A percentile compares a stretch with the other conserved stretches of the same genome.
Conservation (phyloP, 1,284 basidiomycete species). For the Ceratobasidium sp. region DNA sequence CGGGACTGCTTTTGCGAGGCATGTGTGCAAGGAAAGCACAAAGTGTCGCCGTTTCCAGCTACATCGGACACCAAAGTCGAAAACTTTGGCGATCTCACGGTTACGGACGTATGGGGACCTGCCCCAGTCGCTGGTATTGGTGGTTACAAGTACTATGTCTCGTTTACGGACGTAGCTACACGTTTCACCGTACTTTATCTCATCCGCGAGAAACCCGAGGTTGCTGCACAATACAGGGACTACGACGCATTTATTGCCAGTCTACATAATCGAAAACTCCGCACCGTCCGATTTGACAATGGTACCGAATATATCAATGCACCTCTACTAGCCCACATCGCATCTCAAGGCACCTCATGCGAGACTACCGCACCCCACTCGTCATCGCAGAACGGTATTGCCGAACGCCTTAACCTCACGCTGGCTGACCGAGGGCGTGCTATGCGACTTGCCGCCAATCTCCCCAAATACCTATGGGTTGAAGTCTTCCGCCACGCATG, state of each 20-base stretch:
- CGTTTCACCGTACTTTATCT: background rate
- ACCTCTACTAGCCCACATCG: background rate
- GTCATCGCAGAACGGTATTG: constrained; percentile 44
- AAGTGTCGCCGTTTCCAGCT: background rate
- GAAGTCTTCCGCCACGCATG: constrained; percentile 32
- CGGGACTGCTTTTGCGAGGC: background rate
- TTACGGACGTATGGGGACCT: constrained; percentile 50
- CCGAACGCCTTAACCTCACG: constrained; percentile 39
- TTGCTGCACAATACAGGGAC: background rate
- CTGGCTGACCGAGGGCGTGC: constrained; percentile 23
- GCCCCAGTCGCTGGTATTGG: constrained; percentile 42
- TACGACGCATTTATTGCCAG: constrained; percentile 3
- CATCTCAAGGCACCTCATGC: constrained; percentile 31
- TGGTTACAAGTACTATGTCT: constrained; percentile 48
- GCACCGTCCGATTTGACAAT: constrained; percentile 7
- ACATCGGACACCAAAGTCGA: background rate
- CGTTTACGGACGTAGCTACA: constrained; percentile 42
- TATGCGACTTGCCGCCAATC: constrained; percentile 30
- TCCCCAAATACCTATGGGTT: constrained; percentile 39
- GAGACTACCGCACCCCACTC: constrained; percentile 42
- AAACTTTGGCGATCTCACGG: constrained; percentile 43
- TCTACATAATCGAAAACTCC: background rate
- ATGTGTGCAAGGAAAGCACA: background rate
- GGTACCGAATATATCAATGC: background rate
- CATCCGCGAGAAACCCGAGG: background rate